These are phyloP conservation scores for Neurospora pannonica DNA, from an alignment of 495 filamentous ascomycete genomes.

Conservation along the genomic window DNA sequence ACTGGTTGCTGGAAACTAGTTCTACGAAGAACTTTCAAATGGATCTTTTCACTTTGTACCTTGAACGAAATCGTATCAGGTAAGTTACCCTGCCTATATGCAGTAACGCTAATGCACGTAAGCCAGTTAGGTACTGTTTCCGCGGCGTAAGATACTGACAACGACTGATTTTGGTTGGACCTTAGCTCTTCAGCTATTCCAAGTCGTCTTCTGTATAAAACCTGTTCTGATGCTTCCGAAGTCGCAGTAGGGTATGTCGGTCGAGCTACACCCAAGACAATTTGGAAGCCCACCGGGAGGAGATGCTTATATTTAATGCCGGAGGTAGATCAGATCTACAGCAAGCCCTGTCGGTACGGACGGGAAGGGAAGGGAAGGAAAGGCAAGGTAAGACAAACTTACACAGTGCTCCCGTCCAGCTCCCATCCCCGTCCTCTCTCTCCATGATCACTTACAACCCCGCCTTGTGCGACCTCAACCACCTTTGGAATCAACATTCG, in stretches of 20 bases:
- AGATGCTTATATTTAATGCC: not conserved
- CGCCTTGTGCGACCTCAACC: not conserved
- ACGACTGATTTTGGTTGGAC: not conserved
- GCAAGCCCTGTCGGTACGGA: not conserved
- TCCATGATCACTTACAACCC: not conserved
- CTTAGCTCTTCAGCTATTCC: too few species aligned
- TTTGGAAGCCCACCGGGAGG: not conserved
- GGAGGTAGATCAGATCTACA: not conserved
- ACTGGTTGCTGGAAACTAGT: not conserved
- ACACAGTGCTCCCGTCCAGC: not conserved
- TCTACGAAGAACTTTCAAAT: not conserved
- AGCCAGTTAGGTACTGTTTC: not conserved
- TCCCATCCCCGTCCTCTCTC: not conserved
- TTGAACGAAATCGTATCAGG: not conserved
- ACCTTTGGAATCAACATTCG: not conserved
- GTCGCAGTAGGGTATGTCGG: not conserved
- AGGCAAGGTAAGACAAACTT: not conserved
- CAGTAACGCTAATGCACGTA: not conserved
- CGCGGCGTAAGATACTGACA: not conserved
- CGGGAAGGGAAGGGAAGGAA: not conserved
- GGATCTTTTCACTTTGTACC: not conserved
- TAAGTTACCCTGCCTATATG: not conserved
- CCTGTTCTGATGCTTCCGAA: not conserved
- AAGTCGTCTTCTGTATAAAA: not conserved
- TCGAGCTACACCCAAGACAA: not conserved